These are phyloP conservation scores for Arthroderma uncinatum DNA, from an alignment of 2,329 filamentous ascomycete genomes.

Conservation along the genomic window DNA sequence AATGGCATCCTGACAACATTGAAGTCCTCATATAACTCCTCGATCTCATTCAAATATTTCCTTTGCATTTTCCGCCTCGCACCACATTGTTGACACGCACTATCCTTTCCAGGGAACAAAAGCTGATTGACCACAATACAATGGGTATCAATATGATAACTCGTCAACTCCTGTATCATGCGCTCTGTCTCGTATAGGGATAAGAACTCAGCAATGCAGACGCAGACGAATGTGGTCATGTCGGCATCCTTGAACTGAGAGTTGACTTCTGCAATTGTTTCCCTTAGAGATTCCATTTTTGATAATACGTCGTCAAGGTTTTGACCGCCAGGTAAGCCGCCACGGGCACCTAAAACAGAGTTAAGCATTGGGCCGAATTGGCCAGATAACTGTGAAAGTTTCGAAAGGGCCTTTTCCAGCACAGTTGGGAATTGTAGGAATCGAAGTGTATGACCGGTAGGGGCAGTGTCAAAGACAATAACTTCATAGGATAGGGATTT, in stretches of 20 bases:
- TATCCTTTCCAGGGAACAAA: constrained; percentile 76
- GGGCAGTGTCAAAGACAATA: constrained; percentile 97
- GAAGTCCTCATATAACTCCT: constrained; percentile 97
- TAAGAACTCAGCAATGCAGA: constrained; percentile 95
- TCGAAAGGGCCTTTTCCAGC: constrained; percentile 95
- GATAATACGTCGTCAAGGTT: constrained; percentile 83
- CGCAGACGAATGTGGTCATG: constrained; percentile 93
- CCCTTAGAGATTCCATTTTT: constrained; percentile 86
- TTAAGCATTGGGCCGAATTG: constrained; percentile 96
- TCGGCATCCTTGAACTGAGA: constrained; percentile 95
- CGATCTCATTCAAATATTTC: constrained; percentile 97
- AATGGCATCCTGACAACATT: constrained; percentile 98
- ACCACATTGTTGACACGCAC: constrained; percentile 88
- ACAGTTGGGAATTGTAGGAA: constrained; percentile 98
- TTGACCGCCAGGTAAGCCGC: constrained; percentile 78
- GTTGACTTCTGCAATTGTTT: constrained; percentile 93
- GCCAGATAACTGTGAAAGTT: constrained; percentile 82
- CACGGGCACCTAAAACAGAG: constrained; percentile 70
- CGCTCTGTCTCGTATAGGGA: constrained; percentile 96
- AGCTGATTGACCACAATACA: constrained; percentile 97
- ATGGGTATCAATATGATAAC: constrained; percentile 91
- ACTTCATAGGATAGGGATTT: constrained; percentile 98
- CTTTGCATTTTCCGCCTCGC: constrained; percentile 95
- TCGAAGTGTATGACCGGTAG: constrained; percentile 92
- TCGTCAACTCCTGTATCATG: constrained; percentile 96